Percentiles rank a stretch among this genome's conserved stretches.
phyloP scores from a whole-genome alignment of 805 yeast species.

The Hanseniaspora hatyaiensis region DNA sequence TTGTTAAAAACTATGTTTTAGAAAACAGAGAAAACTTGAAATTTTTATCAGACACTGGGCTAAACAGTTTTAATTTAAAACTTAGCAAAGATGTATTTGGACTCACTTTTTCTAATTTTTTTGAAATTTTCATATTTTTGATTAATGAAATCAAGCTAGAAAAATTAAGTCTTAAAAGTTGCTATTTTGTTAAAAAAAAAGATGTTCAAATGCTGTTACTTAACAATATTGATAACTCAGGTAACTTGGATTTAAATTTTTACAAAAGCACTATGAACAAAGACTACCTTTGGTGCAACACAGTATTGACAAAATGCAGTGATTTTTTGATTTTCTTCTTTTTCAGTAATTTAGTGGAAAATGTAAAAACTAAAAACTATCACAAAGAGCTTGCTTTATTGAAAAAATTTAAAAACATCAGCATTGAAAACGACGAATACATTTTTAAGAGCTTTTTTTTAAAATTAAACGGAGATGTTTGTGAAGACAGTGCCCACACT shows the following conservation, averaged over 20 bases:
- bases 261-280: conserved; percentile 14
- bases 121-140: conserved; percentile 1
- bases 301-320: not conserved
- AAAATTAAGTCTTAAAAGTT: conserved; percentile 2
- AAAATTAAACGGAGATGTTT: not conserved
- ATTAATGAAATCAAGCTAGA: not conserved
- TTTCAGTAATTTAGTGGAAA: conserved; percentile 1
- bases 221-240: not conserved
- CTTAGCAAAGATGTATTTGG: not conserved
- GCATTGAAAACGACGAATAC: not conserved
- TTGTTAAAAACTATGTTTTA: not conserved
- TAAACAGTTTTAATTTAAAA: conserved; percentile 3
- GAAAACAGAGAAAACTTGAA: not conserved
- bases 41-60: conserved; percentile 8
- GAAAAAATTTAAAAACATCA: too few relatives aligned
- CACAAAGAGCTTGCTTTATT: not conserved
- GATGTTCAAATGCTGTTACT: not conserved
- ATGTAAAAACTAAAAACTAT: not conserved
- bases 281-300: conserved; percentile 12
- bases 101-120: conserved; percentile 5
- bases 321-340: conserved; percentile 6
- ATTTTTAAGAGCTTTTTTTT: not conserved
- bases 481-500: not conserved
- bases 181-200: conserved; percentile 10
- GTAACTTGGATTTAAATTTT: not conserved